Conservation (phyloP, 2,329 filamentous ascomycete species). For the Chlorencoelia australis region DNA sequence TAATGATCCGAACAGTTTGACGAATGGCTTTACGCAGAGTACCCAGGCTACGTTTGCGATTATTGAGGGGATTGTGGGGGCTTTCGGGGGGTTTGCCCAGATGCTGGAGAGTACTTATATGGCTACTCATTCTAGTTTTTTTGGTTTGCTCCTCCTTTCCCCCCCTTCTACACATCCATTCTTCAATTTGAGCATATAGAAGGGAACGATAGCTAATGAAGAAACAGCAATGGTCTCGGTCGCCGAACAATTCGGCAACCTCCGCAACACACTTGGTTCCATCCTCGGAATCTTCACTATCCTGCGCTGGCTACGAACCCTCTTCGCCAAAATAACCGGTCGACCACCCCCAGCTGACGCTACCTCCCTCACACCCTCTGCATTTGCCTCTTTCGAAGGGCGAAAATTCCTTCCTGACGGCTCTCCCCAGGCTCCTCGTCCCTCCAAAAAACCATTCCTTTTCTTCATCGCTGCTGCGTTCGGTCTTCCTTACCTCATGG, state of each 20-base stretch:
- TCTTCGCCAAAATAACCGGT: constrained; percentile 86
- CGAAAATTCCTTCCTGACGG: constrained; percentile 55
- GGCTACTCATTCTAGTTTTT: constrained; percentile 98
- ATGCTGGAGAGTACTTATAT: constrained; percentile 99
- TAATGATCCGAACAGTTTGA: constrained; percentile 87
- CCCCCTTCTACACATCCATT: no score
- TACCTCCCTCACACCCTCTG: constrained; percentile 75
- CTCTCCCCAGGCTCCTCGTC: constrained; percentile 47
- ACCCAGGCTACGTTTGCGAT: constrained; percentile 97
- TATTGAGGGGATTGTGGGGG: constrained; percentile 91
- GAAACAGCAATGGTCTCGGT: constrained; percentile 86
- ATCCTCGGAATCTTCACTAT: constrained; percentile 92
- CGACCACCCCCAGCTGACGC: constrained; percentile 82
- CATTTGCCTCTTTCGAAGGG: constrained; percentile 83
- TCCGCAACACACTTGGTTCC: constrained; percentile 87
- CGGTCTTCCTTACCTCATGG: constrained; percentile 92
- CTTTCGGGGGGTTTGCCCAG: constrained; percentile 95
- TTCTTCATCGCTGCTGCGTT: constrained; percentile 94
- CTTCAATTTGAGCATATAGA: no score
- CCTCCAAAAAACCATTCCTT: constrained; percentile 89
- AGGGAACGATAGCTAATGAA: constrained; percentile 13
- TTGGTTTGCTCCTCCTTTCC: constrained; percentile 51
- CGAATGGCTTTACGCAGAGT: constrained; percentile 89
- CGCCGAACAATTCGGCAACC: constrained; percentile 89
- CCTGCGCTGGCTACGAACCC: constrained; percentile 86